Evolutionary conservation across 768 basidiomycete genomes (phyloP), one percentile per base, ranked within the genome.

Genomic region (Tephrocybe rancida): DNA sequence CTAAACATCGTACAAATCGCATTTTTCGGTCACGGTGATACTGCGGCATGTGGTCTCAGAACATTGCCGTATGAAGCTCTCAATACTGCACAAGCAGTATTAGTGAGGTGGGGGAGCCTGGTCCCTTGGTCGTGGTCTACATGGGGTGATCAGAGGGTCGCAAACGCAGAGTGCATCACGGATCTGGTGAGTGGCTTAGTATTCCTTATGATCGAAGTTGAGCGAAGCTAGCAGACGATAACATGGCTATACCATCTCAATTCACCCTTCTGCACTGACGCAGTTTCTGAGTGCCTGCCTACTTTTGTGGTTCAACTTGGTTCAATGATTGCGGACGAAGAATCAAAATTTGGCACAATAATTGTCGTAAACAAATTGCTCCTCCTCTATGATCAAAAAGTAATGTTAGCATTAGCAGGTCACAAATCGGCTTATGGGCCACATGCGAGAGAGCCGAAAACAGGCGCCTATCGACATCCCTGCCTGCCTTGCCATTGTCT

Each of bases 81-180:
- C 5, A 79, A 84, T 63, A 51, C 61, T 41, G 66, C 85, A 10
- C 77, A 80, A 53, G 65, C 43, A 5, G 73, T 87, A 19, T 63
- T 90, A n/a, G 49, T 87, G n/a, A 69, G 69, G 55, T 89, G 84
- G 82, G 81, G 83, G 26, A 57, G 73, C 10, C 68, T 78, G 10
- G 64, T 87, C 2, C 76, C 79, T 1, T 90, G 88, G 88, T 74
- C 73, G 49, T 92, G 90, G 88, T 67, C 63, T 10, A 66, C 77
- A 6, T 90, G 87, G 85, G 64, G 69, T 43, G 87, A 88, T 59
- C 70, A 72, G 53, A 75, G 81, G 19, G 64, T 71, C 34, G 72
- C 77, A 25, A 67, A 82, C 30, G 70, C 77, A 1, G 85, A 86
- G 48, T 70, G 69, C 25, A 71, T 87, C 42, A 66, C 73, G 4